A percentile compares a stretch with the other conserved stretches of the same genome.
Evolutionary conservation across 305 asterid genomes (phyloP).

Genomic region (Coffea humblotiana): DNA sequence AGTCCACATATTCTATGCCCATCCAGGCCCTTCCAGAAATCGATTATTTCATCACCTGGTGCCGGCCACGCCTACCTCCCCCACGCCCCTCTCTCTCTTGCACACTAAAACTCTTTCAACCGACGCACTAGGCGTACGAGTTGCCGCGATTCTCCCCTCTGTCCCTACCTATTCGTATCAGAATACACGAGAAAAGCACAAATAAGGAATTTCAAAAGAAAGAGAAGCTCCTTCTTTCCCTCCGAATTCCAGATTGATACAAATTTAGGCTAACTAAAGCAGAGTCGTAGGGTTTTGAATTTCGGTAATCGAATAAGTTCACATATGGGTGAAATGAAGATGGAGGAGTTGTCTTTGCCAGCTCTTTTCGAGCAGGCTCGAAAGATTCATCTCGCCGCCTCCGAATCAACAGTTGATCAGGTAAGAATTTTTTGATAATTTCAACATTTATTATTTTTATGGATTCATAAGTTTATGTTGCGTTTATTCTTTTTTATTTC

Average conservation of each 20-base stretch:
- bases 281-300: constrained; percentile 6
- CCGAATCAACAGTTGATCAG: constrained; percentile 78
- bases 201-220: too few species aligned
- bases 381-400: constrained; percentile 62
- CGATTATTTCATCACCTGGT: too few species aligned
- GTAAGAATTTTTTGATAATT: constrained; percentile 20
- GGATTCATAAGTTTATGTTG: neutral
- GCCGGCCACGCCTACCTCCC: too few species aligned
- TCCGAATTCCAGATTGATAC: too few species aligned
- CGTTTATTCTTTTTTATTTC: neutral
- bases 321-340: constrained; percentile 50
- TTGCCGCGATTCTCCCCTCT: neutral
- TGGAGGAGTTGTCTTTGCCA: constrained; percentile 79
- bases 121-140: neutral
- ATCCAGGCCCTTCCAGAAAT: neutral
- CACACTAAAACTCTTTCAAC: neutral
- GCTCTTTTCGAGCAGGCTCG: constrained; percentile 71
- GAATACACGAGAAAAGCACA: too few species aligned
- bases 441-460: too few species aligned
- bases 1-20: neutral
- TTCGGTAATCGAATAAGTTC: constrained; percentile 1
- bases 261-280: too few species aligned
- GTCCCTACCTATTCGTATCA: too few species aligned
- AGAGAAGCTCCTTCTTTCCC: too few species aligned
- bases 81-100: neutral